Conservation (phyloP, 345 rosid genomes). For the Aegle marmelos region DNA sequence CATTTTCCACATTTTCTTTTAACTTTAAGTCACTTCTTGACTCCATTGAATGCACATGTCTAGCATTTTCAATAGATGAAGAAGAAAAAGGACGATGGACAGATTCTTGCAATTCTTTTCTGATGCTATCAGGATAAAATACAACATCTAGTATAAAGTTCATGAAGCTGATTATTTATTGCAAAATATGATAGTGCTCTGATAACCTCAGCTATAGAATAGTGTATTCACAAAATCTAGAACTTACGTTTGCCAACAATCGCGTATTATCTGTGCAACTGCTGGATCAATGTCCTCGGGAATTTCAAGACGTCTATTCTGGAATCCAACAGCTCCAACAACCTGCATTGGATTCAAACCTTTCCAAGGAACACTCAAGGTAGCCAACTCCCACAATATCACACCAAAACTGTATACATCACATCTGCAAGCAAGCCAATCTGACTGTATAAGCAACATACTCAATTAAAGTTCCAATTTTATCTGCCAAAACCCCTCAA, state of each 20-base stretch:
- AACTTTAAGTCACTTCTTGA: background rate
- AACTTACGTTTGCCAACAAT: conserved; percentile 91
- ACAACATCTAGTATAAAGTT: background rate
- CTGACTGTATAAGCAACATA: conserved; percentile 8
- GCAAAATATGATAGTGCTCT: background rate
- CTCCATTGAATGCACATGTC: background rate
- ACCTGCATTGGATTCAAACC: conserved; percentile 99
- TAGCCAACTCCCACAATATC: conserved; percentile 89
- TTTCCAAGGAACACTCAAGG: conserved; percentile 80
- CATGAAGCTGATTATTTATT: background rate
- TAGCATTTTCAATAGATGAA: background rate
- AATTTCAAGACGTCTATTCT: conserved; percentile 82
- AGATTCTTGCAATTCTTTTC: background rate
- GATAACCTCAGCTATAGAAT: conserved; percentile 1
- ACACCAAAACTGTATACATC: conserved; percentile 99
- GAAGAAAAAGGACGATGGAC: background rate
- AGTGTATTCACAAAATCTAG: conserved; percentile 1
- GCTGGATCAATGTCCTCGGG: conserved; percentile 67
- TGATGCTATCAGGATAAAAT: background rate
- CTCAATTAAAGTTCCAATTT: background rate
- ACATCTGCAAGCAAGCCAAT: conserved; percentile 56
- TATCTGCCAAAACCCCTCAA: background rate
- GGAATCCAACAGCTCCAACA: conserved; percentile 99
- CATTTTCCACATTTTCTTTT: background rate
- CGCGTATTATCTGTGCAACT: conserved; percentile 71